phyloP scores from a whole-genome alignment of 805 yeast species.

The Ogataea saltuana region DNA sequence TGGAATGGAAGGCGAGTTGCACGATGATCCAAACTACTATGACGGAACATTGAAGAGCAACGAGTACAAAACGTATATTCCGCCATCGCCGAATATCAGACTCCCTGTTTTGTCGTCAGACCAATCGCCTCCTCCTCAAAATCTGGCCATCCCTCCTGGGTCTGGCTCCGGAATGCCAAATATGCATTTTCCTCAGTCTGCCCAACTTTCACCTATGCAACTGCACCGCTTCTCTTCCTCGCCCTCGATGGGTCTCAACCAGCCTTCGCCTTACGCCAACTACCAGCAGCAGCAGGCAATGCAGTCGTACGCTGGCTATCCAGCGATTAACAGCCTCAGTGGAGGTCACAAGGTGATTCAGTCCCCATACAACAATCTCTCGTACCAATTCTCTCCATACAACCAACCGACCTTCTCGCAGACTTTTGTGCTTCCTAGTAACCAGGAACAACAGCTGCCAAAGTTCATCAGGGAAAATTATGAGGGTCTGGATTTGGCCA shows the following conservation, averaged over 20 bases:
- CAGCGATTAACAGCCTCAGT: constrained; percentile 14
- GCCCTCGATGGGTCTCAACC: constrained; percentile 6
- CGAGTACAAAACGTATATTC: constrained; percentile 33
- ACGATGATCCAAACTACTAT: constrained; percentile 73
- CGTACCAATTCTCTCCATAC: constrained; percentile 35
- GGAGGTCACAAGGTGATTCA: constrained; percentile 33
- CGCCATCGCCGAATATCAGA: constrained; percentile 34
- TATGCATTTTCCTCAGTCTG: constrained; percentile 1
- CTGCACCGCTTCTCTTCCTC: constrained; percentile 15
- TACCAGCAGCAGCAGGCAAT: constrained; percentile 15
- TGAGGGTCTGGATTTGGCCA: constrained; percentile 34
- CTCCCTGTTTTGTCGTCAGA: constrained; percentile 22
- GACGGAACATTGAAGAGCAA: constrained; percentile 30
- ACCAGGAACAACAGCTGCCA: constrained; percentile 36
- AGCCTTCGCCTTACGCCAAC: constrained; percentile 10
- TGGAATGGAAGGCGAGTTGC: constrained; percentile 47
- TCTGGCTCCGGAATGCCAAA: constrained; percentile 8
- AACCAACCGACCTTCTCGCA: constrained; percentile 34
- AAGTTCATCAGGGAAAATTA: constrained; percentile 36
- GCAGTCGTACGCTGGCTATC: constrained; percentile 9
- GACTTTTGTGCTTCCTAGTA: constrained; percentile 40
- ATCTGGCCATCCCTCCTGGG: constrained; percentile 16
- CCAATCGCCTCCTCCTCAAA: constrained; percentile 21
- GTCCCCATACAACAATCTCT: constrained; percentile 33
- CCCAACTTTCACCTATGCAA: constrained; percentile 10